Evolutionary conservation across 2,329 filamentous ascomycete species (phyloP), one percentile per base, ranked within the genome.

Genomic region (Sclerotinia trifoliorum): DNA sequence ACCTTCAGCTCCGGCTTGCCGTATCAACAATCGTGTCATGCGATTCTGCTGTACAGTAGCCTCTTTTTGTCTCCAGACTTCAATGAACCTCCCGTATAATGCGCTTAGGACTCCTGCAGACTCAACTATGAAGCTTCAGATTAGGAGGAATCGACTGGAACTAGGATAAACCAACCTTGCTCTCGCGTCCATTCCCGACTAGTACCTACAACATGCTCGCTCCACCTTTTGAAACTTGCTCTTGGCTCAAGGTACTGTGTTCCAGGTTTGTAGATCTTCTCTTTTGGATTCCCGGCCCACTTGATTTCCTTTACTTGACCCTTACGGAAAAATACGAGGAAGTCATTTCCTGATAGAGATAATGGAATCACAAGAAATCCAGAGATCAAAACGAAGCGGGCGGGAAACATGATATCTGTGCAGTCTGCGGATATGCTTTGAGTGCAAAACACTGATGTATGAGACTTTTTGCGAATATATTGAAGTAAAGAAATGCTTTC

Each of bases 1-100:
- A 63, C 65, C 65, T 48, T 67, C 56, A 48, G 65, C 65, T 17
- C 65, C 65, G 15, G 65, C 65, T 55, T 67, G 65, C 26, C 56
- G n/a, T 21, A 67, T 0, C 1, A 97, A 80, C 5, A 97, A 79
- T 60, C 87, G 84, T 0, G 92, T 96, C 2, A 97, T 82, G 69
- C 94, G 90, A 73, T 90, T 96, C 13, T 55, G 57, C 74, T 96
- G 90, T 69, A 96, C 77, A 0, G 91, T 91, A 1, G 89, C 90
- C 77, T 97, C 93, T 73, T 96, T 96, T 76, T 96, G 92, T 67
- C 92, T 84, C 93, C 93, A 96, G 8, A 96, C 93, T 75, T 96
- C 91, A 73, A 96, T 96, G 77, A 97, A 97, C 77, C 87, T 88
- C n/a, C 85, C 83, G 70, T 97, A 97, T 0, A 97, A 91, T 13